Evolutionary conservation across 768 basidiomycete genomes (phyloP).

Genomic region (Xerocomellus amylosporus): DNA sequence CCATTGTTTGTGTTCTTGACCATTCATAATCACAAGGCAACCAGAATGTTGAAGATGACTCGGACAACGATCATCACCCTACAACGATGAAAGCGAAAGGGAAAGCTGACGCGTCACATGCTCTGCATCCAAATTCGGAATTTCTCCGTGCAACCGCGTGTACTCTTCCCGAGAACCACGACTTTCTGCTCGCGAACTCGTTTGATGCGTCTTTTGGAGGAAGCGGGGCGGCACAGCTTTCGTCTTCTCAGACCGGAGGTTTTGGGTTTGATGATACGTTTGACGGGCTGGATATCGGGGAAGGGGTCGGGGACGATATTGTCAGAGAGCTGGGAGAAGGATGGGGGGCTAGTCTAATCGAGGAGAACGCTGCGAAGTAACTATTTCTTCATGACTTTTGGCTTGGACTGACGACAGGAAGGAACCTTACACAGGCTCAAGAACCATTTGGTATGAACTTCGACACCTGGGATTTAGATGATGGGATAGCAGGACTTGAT

Average conservation of each 20-base stretch:
- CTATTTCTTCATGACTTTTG: background rate
- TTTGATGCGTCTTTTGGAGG: slow-evolving; percentile 59
- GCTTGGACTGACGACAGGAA: slow-evolving; percentile 13
- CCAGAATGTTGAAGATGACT: slow-evolving; percentile 29
- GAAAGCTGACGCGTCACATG: slow-evolving; percentile 26
- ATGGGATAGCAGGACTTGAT: slow-evolving; percentile 18
- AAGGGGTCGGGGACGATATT: slow-evolving; percentile 68
- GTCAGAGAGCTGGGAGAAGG: slow-evolving; percentile 71
- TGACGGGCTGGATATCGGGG: slow-evolving; percentile 57
- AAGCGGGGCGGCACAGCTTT: slow-evolving; percentile 34
- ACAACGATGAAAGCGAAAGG: slow-evolving; percentile 24
- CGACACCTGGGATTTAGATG: slow-evolving; percentile 22
- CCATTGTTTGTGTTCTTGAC: background rate
- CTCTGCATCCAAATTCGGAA: slow-evolving; percentile 37
- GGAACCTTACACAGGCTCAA: slow-evolving; percentile 16
- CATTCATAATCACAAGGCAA: slow-evolving; percentile 2
- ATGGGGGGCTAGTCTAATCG: slow-evolving; percentile 44
- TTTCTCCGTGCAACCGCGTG: slow-evolving; percentile 49
- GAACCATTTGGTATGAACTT: slow-evolving; percentile 17
- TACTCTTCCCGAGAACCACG: slow-evolving; percentile 70
- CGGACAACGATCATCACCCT: slow-evolving; percentile 55
- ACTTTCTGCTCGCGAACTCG: slow-evolving; percentile 62
- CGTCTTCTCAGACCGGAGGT: slow-evolving; percentile 55
- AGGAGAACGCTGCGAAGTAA: slow-evolving; percentile 17
- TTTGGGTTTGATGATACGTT: slow-evolving; percentile 55